Percentiles rank a stretch among this genome's conserved stretches.
These are phyloP conservation scores for Falciphora oryzae DNA, from an alignment of 2,329 filamentous ascomycete species.

Conservation along the genomic window DNA sequence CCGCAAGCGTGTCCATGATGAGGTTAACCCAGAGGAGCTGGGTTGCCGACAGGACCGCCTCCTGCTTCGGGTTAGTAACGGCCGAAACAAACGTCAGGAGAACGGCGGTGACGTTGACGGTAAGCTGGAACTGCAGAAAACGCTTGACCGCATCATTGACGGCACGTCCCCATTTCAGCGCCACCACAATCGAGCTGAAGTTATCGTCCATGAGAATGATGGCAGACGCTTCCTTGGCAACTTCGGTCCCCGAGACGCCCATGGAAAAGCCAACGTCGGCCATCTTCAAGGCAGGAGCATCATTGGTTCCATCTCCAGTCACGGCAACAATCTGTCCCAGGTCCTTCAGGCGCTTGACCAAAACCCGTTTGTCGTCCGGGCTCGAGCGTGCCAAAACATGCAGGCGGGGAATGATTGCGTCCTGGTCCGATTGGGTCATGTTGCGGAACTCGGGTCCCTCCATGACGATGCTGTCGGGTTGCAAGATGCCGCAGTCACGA, in stretches of 20 bases:
- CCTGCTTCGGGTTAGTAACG: conserved; percentile 62
- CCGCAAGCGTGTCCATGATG: conserved; percentile 95
- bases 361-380: conserved; percentile 69
- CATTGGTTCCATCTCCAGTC: conserved; percentile 79
- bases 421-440: conserved; percentile 58
- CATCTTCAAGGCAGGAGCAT: conserved; percentile 73
- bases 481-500: conserved; percentile 72
- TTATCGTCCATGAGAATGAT: conserved; percentile 88
- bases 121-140: conserved; percentile 69
- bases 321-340: conserved; percentile 76
- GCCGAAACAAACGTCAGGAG: conserved; percentile 82
- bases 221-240: conserved; percentile 78
- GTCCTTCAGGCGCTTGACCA: conserved; percentile 66
- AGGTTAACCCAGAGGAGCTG: conserved; percentile 94
- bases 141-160: conserved; percentile 75
- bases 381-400: conserved; percentile 70
- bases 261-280: conserved; percentile 82
- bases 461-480: conserved; percentile 59
- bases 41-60: conserved; percentile 59
- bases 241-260: conserved; percentile 78
- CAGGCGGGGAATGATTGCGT: conserved; percentile 60
- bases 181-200: conserved; percentile 78
- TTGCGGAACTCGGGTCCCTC: conserved; percentile 76
- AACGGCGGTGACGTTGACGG: conserved; percentile 89
- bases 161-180: conserved; percentile 72